Evolutionary conservation across 192 early-diverging fungal species (phyloP).

Genomic region (Chytriomyces confervae): DNA sequence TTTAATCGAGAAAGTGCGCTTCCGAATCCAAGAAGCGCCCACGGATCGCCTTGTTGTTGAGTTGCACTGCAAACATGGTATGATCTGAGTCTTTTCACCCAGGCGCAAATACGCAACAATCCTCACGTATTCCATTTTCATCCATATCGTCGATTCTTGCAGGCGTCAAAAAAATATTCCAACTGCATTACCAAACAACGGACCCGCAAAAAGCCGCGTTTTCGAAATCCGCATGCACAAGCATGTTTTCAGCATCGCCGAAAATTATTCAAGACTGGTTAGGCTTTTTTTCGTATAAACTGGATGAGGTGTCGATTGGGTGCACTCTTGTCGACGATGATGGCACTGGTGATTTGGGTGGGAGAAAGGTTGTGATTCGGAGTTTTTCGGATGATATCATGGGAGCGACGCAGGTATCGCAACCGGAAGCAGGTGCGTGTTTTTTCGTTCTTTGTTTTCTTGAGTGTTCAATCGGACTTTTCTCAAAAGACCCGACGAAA

Average conservation of each 20-base stretch:
- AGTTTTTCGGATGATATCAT: constrained; percentile 26
- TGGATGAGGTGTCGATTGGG: constrained; percentile 48
- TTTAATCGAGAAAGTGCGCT: constrained; percentile 39
- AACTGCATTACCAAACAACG: constrained; percentile 44
- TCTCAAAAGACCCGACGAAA: constrained; percentile 24
- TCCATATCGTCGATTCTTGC: background rate
- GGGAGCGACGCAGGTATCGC: background rate
- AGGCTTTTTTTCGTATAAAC: constrained; percentile 33
- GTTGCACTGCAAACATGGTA: constrained; percentile 49
- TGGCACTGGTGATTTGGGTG: background rate
- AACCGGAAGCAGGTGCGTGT: constrained; percentile 14
- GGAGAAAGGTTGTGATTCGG: constrained; percentile 20
- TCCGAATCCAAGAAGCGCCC: background rate
- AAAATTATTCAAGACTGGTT: constrained; percentile 54
- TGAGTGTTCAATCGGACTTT: background rate
- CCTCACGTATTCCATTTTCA: background rate
- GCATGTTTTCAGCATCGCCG: constrained; percentile 37
- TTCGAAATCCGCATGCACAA: constrained; percentile 36
- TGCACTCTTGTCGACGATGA: constrained; percentile 6
- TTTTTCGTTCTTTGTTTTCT: background rate
- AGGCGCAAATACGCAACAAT: background rate
- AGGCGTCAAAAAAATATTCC: constrained; percentile 52
- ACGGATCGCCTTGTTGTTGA: constrained; percentile 44
- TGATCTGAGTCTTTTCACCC: background rate
- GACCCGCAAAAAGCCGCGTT: constrained; percentile 44